Base-by-base conservation (phyloP, 192 early-diverging fungal species). In the Backusella parvicylindrica region DNA sequence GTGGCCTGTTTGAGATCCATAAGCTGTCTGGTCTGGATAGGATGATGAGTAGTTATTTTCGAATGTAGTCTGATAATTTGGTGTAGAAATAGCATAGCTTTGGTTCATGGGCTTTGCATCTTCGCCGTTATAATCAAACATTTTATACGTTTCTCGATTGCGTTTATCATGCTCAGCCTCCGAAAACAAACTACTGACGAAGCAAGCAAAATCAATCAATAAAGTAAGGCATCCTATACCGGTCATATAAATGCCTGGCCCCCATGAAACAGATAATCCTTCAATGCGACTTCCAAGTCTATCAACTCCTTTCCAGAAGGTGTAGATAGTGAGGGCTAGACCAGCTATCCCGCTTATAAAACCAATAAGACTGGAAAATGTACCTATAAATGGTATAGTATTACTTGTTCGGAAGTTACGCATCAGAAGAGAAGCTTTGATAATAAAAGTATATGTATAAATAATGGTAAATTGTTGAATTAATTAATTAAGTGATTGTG, bases 341-440 rank as follows among this genome's bases (percentile, higher is more conserved):
- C 72, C 63, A 73, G 38, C 72, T 28, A 23, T 4, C 15, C 72
- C 56, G 23, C 49, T 41, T 7, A 73, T 3, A 32, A 64, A 28
- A 0, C 37, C 72, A 41, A 73, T 56, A 13, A 73, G 21, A 43
- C 60, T 41, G 4, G 38, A 16, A 41, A 73, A 41, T 6, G 72
- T 43, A 40, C 72, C 72, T 30, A 65, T 32, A 41, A 73, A 64
- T 12, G 72, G 72, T 40, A 64, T 28, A 31, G 21, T 41, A 6
- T 73, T 73, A 21, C 56, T 73, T 18, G 35, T 38, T 23, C 72
- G 11, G 6, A n/a, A 7, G 26, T 64, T 73, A 30, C 60, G 72
- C 43, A 72, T 35, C 21, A 23, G 23, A 43, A 70, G 28, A 1
- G 68, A 43, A 11, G 28, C 28, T 43, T 40, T 70, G 13, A 28